Percentiles rank a stretch among this genome's conserved stretches.
Conservation (phyloP, 2,329 filamentous ascomycete species). For the Ceratocystis papillata region DNA sequence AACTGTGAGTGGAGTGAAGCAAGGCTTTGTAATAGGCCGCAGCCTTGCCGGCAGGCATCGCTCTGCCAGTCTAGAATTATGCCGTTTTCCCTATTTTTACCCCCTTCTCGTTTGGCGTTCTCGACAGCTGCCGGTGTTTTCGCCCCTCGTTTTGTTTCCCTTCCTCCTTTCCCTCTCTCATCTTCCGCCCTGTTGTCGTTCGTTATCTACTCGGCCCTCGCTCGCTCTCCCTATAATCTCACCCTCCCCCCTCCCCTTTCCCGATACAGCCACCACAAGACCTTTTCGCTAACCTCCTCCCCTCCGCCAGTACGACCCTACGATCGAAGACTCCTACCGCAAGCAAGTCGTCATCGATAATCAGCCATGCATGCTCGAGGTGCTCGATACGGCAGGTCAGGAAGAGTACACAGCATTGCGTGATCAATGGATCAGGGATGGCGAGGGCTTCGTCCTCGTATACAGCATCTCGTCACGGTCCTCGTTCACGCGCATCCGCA, state of each 20-base stretch:
- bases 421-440: constrained; percentile 97
- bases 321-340: constrained; percentile 78
- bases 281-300: too few species aligned
- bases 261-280: constrained; percentile 9
- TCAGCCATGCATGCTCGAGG: constrained; percentile 94
- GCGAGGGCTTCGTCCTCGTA: constrained; percentile 92
- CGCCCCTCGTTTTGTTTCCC: neutral
- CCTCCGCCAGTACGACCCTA: constrained; percentile 60
- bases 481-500: constrained; percentile 87
- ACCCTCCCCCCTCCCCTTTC: constrained; percentile 15
- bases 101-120: neutral
- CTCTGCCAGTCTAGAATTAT: neutral
- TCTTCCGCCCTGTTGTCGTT: neutral
- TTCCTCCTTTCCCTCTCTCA: neutral
- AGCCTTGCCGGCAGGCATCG: neutral
- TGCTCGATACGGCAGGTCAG: constrained; percentile 92
- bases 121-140: neutral
- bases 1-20: constrained; percentile 47
- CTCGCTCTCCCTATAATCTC: neutral
- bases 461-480: constrained; percentile 97
- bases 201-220: neutral
- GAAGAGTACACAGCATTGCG: constrained; percentile 95
- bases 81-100: neutral
- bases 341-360: constrained; percentile 89
- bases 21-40: neutral